Evolutionary conservation across 352 stramenopile species (phyloP).

Genomic region (Phytophthora foliorum): DNA sequence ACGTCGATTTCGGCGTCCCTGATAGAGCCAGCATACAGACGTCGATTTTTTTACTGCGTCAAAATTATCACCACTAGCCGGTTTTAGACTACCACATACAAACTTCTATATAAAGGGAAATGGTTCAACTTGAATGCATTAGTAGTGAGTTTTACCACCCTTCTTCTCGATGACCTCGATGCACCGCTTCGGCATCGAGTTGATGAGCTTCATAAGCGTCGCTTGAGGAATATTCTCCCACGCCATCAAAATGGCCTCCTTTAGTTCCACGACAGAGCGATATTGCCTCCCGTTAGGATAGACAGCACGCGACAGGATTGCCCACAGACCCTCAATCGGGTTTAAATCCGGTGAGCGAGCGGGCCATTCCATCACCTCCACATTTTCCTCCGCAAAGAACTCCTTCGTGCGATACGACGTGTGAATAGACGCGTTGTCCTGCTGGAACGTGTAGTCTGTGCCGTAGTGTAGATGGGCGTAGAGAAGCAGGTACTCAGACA

Average conservation of each 20-base stretch:
- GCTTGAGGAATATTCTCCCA: background rate
- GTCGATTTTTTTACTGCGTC: too few species aligned
- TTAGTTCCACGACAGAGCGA: background rate
- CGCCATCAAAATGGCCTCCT: background rate
- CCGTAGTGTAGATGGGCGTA: slow-evolving; percentile 33
- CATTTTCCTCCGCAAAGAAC: slow-evolving; percentile 27
- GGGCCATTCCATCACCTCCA: slow-evolving; percentile 36
- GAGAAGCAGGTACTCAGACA: slow-evolving; percentile 38
- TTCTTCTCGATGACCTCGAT: background rate
- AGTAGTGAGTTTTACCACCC: background rate
- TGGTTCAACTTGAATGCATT: background rate
- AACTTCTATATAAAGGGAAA: background rate
- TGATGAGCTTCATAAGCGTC: background rate
- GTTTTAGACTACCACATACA: too few species aligned
- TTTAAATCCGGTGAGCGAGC: slow-evolving; percentile 33
- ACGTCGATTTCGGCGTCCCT: too few species aligned
- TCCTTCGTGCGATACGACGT: slow-evolving; percentile 12
- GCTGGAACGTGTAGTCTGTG: slow-evolving; percentile 35
- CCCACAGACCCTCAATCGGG: slow-evolving; percentile 38
- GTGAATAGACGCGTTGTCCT: slow-evolving; percentile 41
- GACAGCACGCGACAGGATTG: background rate
- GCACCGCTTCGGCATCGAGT: background rate
- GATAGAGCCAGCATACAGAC: too few species aligned
- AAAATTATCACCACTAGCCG: too few species aligned
- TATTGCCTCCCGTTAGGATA: background rate